Base-by-base conservation (phyloP, 2,329 filamentous ascomycete genomes). In the Nothophoma quercina region DNA sequence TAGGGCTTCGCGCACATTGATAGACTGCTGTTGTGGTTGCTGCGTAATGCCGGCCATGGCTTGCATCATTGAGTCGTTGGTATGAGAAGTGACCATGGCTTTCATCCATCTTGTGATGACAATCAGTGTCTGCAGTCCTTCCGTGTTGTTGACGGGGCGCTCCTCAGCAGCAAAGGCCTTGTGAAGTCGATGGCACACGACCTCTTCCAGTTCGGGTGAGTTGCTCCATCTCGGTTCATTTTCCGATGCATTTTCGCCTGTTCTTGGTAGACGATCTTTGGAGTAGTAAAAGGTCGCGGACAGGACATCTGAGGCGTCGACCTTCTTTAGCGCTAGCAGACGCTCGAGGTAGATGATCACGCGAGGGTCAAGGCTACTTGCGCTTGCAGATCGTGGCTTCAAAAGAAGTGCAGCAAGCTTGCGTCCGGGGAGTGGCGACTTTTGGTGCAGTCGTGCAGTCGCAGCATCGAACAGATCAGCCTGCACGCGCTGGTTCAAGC, bases 1-100 rank as follows among this genome's bases (percentile, higher is more conserved):
- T 55, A 90, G 82, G 0, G 85, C 87, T 36, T 85, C 83, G 16
- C 85, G 81, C 1, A 86, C 79, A 35, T 81, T 84, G 76, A 86
- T 82, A 42, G 88, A 85, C 25, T 86, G 79, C 69, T 29, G 80
- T 72, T 44, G 82, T 75, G 29, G 82, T 78, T 44, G 80, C 73
- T 30, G 81, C 78, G 70, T 67, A 19, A 72, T 70, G 8, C 72
- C 77, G 70, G 13, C 54, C 63, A 76, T 73, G 29, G 72, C 73
- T 30, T 76, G 69, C 22, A 75, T 68, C 65, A 76, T 71, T 9
- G 71, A 71, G 32, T 75, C 71, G 55, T 64, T 74, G 8, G 71
- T 73, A 38, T 74, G 71, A 41, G 72, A 70, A 7, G 70, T 69
- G n/a, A 73, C 69, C 68, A 75, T 68, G 7, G 71, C 64, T 22